These are phyloP conservation scores for Cadophora gregata DNA, from an alignment of 2,329 filamentous ascomycete species.

Conservation along the genomic window DNA sequence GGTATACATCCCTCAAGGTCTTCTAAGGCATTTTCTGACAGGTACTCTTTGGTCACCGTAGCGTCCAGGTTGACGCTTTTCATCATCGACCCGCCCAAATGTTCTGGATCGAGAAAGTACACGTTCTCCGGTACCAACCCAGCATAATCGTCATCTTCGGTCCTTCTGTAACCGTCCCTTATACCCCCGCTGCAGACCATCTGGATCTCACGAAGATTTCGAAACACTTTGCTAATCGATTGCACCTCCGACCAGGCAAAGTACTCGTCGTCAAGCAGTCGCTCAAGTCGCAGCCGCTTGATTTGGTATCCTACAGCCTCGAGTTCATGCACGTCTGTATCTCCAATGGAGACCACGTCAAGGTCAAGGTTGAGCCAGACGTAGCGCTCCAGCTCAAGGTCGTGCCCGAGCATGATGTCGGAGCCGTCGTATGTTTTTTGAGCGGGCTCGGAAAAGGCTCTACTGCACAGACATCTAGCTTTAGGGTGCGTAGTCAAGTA, in stretches of 20 bases:
- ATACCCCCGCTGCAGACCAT: constrained; percentile 9
- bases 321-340: constrained; percentile 11
- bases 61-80: constrained; percentile 5
- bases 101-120: constrained; percentile 15
- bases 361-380: constrained; percentile 12
- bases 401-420: constrained; percentile 7
- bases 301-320: constrained; percentile 12
- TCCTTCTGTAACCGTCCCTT: constrained; percentile 14
- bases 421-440: constrained; percentile 15
- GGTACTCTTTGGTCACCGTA: constrained; percentile 12
- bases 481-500: constrained; percentile 14
- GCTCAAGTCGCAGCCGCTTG: constrained; percentile 11
- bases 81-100: constrained; percentile 12
- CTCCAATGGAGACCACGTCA: constrained; percentile 7
- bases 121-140: constrained; percentile 9
- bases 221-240: constrained; percentile 13
- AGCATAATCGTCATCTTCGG: constrained; percentile 11
- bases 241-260: constrained; percentile 10
- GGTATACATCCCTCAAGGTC: constrained; percentile 15
- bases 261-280: constrained; percentile 13
- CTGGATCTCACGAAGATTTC: constrained; percentile 12
- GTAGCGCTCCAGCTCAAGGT: constrained; percentile 11
- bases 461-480: constrained; percentile 9
- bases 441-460: constrained; percentile 5
- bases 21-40: constrained; percentile 10